phyloP scores from a whole-genome alignment of 176 grass and related monocot species.

The Musa itinerans region DNA sequence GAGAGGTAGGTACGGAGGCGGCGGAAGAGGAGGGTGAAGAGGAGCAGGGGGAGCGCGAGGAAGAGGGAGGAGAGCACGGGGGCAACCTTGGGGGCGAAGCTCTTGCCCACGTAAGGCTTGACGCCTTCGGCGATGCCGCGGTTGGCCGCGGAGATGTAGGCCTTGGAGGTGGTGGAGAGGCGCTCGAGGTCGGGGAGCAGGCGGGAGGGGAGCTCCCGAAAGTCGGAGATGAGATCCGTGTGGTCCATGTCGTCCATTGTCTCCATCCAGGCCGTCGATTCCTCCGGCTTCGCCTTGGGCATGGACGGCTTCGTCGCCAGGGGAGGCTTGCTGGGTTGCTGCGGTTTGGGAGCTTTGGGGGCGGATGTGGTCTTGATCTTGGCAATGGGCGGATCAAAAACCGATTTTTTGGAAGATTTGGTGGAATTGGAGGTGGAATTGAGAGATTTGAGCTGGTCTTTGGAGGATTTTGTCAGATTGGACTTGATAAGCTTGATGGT shows the following conservation, averaged over 20 bases:
- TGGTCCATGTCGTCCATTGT: conserved; percentile 30
- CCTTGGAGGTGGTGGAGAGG: conserved; percentile 67
- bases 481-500: conserved; percentile 42
- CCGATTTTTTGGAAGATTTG: conserved; percentile 39
- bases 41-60: conserved; percentile 53
- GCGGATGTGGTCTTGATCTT: conserved; percentile 7
- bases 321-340: neutral
- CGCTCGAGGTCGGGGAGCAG: conserved; percentile 84
- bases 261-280: conserved; percentile 36
- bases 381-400: neutral
- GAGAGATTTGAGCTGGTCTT: conserved; percentile 29
- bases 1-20: conserved; percentile 65
- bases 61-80: conserved; percentile 45
- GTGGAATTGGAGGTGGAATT: neutral
- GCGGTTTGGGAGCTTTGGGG: neutral
- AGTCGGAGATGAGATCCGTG: conserved; percentile 56
- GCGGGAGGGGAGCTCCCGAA: conserved; percentile 47
- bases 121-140: conserved; percentile 56
- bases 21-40: conserved; percentile 58
- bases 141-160: conserved; percentile 84
- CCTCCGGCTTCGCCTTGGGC: conserved; percentile 16
- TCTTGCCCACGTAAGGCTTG: conserved; percentile 54
- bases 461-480: conserved; percentile 26
- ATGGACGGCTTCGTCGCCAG: conserved; percentile 18
- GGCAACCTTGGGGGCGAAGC: conserved; percentile 47